Evolutionary conservation across 352 stramenopile genomes (phyloP), one percentile per base, ranked within the genome.

Genomic region (Pythium volutum): DNA sequence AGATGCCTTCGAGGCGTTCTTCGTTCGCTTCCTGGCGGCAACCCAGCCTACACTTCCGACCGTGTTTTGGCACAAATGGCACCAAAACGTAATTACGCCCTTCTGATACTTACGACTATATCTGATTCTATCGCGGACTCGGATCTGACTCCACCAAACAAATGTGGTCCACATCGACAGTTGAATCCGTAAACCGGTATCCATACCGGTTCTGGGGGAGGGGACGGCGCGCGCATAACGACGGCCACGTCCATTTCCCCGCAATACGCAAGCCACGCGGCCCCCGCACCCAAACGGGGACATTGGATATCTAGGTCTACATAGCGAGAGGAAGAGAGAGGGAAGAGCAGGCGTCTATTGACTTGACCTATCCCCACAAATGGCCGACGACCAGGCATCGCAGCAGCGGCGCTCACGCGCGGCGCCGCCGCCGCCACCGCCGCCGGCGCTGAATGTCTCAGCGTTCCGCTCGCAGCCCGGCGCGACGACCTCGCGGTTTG

Each of bases 331-430:
- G 34, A 22, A 45, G 33, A 47, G 22, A 39, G 39, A 51, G 16
- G 0, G 34, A 33, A 3, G n/a, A 11, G 34, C 18, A 16, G 8
- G 33, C 22, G 14, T 23, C 12, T 20, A 29, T 25, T 3, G n/a
- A n/a, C n/a, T n/a, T n/a, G 31, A 36, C 31, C 10, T 36, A 7
- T 45, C 3, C 5, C 10, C 20, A 14, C 8, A 45, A 20, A 70
- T 70, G 63, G 55, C 55, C 18, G 63, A 70, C 49, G 63, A 70
- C 20, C 53, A 53, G 22, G 41, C 63, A 22, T 46, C 43, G 26
- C 53, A 53, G 26, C 53, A 53, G 55, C 63, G 51, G 34, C 56
- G 57, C 51, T 63, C 64, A 52, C 62, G 38, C 36, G 26, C 16
- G 12, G 38, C 34, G 27, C 31, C 18, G 9, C 34, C 4, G 26